These are phyloP conservation scores for Entonaema liquescens DNA, from an alignment of 495 filamentous ascomycete species.

Conservation along the genomic window DNA sequence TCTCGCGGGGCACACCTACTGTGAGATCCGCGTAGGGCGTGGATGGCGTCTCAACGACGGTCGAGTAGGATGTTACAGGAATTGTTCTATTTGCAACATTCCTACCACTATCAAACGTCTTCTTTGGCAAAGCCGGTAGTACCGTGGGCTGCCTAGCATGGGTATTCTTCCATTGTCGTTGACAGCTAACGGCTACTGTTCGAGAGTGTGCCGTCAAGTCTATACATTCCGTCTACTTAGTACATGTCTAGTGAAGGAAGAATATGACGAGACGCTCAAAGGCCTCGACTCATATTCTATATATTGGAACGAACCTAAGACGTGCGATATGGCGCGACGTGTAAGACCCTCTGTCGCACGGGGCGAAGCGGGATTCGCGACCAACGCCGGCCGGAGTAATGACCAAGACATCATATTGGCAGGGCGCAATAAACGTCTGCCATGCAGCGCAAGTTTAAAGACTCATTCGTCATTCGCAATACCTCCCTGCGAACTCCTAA, in stretches of 20 bases:
- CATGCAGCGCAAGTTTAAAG: constrained; percentile 14
- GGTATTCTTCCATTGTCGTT: constrained; percentile 44
- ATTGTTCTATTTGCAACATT: constrained; percentile 29
- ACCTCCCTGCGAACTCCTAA: constrained; percentile 13
- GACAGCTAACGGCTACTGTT: constrained; percentile 14
- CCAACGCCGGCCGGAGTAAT: constrained; percentile 44
- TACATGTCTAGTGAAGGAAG: constrained; percentile 24
- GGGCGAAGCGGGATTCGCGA: constrained; percentile 43
- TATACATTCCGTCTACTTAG: constrained; percentile 40
- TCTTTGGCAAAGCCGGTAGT: constrained; percentile 39
- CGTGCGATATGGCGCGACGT: constrained; percentile 38
- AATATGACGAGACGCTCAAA: constrained; percentile 13
- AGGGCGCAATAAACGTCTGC: constrained; percentile 27
- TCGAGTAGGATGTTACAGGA: constrained; percentile 42
- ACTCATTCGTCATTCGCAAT: constrained; percentile 33
- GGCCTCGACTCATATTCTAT: constrained; percentile 21
- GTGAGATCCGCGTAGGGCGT: constrained; percentile 73
- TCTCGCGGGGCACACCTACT: constrained; percentile 77
- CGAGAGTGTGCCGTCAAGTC: constrained; percentile 32
- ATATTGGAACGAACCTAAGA: constrained; percentile 39
- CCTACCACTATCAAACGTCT: constrained; percentile 18
- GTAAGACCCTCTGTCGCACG: constrained; percentile 39
- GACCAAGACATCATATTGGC: constrained; percentile 44
- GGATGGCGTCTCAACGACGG: constrained; percentile 55
- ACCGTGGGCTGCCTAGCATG: constrained; percentile 39